Conservation (phyloP, 2,329 filamentous ascomycete genomes). For the Alternaria gaisen region DNA sequence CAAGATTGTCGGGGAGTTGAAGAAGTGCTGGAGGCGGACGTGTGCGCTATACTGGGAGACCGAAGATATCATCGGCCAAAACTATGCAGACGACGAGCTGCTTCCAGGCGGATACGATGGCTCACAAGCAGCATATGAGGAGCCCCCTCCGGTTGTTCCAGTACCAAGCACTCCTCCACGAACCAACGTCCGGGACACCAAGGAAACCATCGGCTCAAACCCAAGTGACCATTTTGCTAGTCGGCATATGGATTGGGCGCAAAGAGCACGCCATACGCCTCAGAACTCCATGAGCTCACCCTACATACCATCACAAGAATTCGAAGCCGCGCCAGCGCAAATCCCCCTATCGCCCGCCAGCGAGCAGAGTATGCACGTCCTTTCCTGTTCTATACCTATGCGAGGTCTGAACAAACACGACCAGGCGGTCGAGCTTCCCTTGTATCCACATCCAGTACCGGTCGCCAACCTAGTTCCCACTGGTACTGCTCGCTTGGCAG, state of each 20-base stretch:
- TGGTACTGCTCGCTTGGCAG: conserved; percentile 39
- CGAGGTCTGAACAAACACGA: conserved; percentile 49
- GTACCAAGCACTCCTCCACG: conserved; percentile 38
- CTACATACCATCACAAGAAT: conserved; percentile 45
- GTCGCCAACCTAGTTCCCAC: conserved; percentile 44
- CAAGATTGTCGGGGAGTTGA: conserved; percentile 92
- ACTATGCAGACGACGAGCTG: conserved; percentile 72
- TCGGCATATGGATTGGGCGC: conserved; percentile 51
- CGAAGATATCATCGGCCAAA: conserved; percentile 67
- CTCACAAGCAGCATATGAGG: conserved; percentile 35
- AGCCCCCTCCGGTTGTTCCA: conserved; percentile 19
- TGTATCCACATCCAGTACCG: conserved; percentile 51
- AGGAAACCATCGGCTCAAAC: conserved; percentile 48
- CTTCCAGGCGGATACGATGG: conserved; percentile 76
- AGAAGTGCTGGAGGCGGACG: conserved; percentile 95
- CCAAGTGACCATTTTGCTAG: conserved; percentile 52
- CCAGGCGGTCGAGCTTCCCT: conserved; percentile 49
- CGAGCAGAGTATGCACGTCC: conserved; percentile 63
- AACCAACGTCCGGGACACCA: conserved; percentile 35
- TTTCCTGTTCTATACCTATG: conserved; percentile 68
- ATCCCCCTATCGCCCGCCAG: conserved; percentile 57
- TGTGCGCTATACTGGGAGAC: conserved; percentile 91
- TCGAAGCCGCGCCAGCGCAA: conserved; percentile 33
- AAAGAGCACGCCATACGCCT: conserved; percentile 46
- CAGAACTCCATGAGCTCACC: conserved; percentile 50